Conservation (phyloP, 805 yeast genomes). For the Candida montana region DNA sequence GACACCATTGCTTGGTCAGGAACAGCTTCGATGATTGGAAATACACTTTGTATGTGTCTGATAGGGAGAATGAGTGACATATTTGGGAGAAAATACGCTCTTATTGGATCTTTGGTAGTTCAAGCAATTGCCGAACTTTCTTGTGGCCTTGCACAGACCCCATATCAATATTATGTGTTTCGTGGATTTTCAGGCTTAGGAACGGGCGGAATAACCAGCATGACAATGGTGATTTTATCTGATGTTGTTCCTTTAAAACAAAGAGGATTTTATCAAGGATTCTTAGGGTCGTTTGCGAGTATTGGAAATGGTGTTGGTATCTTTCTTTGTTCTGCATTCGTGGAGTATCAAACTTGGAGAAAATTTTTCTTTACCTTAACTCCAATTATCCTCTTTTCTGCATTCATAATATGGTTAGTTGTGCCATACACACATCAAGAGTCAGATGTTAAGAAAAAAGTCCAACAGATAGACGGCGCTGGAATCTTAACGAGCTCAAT, state of each 20-base stretch:
- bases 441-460: constrained; percentile 34
- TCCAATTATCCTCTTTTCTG: constrained; percentile 24
- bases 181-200: constrained; percentile 58
- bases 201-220: constrained; percentile 45
- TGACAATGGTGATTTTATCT: constrained; percentile 46
- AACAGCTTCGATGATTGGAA: constrained; percentile 48
- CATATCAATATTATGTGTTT: constrained; percentile 45
- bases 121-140: constrained; percentile 43
- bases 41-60: constrained; percentile 47
- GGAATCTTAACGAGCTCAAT: constrained; percentile 48
- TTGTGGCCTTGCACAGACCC: constrained; percentile 46
- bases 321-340: constrained; percentile 46
- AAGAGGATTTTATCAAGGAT: constrained; percentile 54
- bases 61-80: constrained; percentile 54
- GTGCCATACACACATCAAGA: constrained; percentile 33
- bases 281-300: constrained; percentile 44
- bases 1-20: constrained; percentile 56
- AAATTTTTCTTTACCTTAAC: constrained; percentile 39
- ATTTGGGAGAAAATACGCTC: constrained; percentile 45
- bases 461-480: constrained; percentile 46
- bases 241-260: constrained; percentile 45
- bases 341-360: constrained; percentile 41
- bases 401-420: constrained; percentile 38
- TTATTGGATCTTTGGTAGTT: constrained; percentile 35
- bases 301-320: constrained; percentile 54